These are phyloP conservation scores for Termitomyces sp. DNA, from an alignment of 768 basidiomycete genomes.

Conservation along the genomic window DNA sequence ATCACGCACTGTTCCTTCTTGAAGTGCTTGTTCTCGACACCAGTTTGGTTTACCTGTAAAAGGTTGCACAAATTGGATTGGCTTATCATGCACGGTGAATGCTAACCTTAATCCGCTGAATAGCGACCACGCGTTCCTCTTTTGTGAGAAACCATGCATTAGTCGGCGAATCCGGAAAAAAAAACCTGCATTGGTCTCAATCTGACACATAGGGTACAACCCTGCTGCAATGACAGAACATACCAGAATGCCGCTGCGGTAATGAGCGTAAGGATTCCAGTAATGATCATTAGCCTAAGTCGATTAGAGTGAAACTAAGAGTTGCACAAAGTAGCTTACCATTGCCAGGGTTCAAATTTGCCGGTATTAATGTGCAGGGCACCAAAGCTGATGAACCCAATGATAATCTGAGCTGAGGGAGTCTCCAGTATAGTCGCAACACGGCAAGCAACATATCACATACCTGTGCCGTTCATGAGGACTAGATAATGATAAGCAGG, in stretches of 20 bases:
- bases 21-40: conserved; percentile 77
- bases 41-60: conserved; percentile 43
- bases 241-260: conserved; percentile 54
- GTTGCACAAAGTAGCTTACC: conserved; percentile 28
- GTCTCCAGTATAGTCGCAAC: not conserved
- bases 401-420: conserved; percentile 59
- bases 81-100: not conserved
- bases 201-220: not conserved
- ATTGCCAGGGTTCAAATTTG: conserved; percentile 69
- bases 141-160: conserved; percentile 69
- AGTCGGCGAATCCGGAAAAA: conserved; percentile 73
- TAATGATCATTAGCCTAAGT: conserved; percentile 63
- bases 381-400: conserved; percentile 66
- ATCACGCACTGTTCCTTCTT: conserved; percentile 69
- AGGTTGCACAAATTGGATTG: not conserved
- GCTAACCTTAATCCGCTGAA: conserved; percentile 56
- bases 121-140: conserved; percentile 57
- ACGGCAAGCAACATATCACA: not conserved
- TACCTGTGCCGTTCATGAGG: conserved; percentile 72
- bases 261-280: conserved; percentile 52
- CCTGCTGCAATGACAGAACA: conserved; percentile 2
- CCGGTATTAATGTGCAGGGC: conserved; percentile 52
- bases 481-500: conserved; percentile 30
- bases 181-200: conserved; percentile 34
- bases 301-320: not conserved